Evolutionary conservation across 2,329 filamentous ascomycete species (phyloP).

Genomic region (Fusarium clavum): DNA sequence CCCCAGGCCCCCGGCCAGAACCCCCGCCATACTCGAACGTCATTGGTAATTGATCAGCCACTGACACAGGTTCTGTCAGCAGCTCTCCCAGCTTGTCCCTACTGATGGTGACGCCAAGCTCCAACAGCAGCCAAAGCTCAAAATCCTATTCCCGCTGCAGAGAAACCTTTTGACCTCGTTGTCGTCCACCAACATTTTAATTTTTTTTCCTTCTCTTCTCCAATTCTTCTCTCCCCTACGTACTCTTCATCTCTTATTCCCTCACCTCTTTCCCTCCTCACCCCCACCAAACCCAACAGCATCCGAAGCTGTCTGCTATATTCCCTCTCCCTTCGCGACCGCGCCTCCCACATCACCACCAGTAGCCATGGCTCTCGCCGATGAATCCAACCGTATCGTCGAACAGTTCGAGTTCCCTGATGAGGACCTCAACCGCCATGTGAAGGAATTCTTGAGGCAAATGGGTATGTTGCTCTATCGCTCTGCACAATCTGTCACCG

Average conservation of each 20-base stretch:
- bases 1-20: slow-evolving; percentile 10
- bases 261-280: slow-evolving; percentile 35
- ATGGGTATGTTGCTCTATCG: slow-evolving; percentile 68
- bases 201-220: slow-evolving; percentile 45
- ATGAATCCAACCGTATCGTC: slow-evolving; percentile 83
- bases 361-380: slow-evolving; percentile 70
- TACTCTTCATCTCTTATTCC: slow-evolving; percentile 20
- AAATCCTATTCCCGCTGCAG: slow-evolving; percentile 36
- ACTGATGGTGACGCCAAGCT: slow-evolving; percentile 59
- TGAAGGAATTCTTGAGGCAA: slow-evolving; percentile 86
- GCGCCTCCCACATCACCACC: slow-evolving; percentile 65
- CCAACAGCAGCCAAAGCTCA: slow-evolving; percentile 45
- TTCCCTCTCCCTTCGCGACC: slow-evolving; percentile 65
- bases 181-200: slow-evolving; percentile 37
- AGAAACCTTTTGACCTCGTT: slow-evolving; percentile 46
- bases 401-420: slow-evolving; percentile 87
- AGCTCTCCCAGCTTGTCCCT: slow-evolving; percentile 66
- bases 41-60: slow-evolving; percentile 45
- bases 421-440: slow-evolving; percentile 80
- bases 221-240: slow-evolving; percentile 32
- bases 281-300: slow-evolving; percentile 47
- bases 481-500: slow-evolving; percentile 10
- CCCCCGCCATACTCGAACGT: slow-evolving; percentile 22
- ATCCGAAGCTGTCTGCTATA: slow-evolving; percentile 65
- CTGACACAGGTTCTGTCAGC: slow-evolving; percentile 47